Percentiles rank a stretch among this genome's conserved stretches.
Evolutionary conservation across 768 basidiomycete genomes (phyloP).

Genomic region (Lactifluus volemus): DNA sequence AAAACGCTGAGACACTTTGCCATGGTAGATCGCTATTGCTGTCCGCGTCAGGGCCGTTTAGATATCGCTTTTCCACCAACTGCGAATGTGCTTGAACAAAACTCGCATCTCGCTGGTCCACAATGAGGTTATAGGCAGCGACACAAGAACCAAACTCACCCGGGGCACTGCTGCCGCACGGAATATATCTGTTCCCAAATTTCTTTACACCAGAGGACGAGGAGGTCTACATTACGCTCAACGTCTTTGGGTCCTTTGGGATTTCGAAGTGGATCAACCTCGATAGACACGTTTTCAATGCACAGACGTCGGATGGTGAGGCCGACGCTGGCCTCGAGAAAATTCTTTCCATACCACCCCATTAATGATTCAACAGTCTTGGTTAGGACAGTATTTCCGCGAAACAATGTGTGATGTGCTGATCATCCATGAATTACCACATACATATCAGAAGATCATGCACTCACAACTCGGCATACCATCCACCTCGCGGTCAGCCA

Average conservation of each 20-base stretch:
- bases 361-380: conserved; percentile 72
- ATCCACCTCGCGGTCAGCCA: conserved; percentile 63
- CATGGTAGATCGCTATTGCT: conserved; percentile 51
- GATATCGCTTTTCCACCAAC: conserved; percentile 63
- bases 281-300: conserved; percentile 66
- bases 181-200: conserved; percentile 79
- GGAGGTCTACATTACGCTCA: conserved; percentile 56
- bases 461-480: conserved; percentile 54
- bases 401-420: conserved; percentile 75
- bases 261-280: conserved; percentile 70
- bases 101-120: conserved; percentile 56
- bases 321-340: conserved; percentile 76
- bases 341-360: conserved; percentile 70
- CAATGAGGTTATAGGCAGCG: conserved; percentile 3
- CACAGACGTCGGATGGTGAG: conserved; percentile 58
- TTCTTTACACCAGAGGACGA: conserved; percentile 71
- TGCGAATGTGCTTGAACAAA: conserved; percentile 63
- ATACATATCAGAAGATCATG: background rate
- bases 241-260: conserved; percentile 52
- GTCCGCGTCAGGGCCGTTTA: conserved; percentile 31
- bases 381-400: conserved; percentile 45
- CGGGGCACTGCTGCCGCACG: conserved; percentile 62
- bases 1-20: conserved; percentile 84
- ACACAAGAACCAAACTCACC: conserved; percentile 36
- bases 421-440: conserved; percentile 5